phyloP scores from a whole-genome alignment of 805 yeast species.

The Saccharomycopsis amapae region DNA sequence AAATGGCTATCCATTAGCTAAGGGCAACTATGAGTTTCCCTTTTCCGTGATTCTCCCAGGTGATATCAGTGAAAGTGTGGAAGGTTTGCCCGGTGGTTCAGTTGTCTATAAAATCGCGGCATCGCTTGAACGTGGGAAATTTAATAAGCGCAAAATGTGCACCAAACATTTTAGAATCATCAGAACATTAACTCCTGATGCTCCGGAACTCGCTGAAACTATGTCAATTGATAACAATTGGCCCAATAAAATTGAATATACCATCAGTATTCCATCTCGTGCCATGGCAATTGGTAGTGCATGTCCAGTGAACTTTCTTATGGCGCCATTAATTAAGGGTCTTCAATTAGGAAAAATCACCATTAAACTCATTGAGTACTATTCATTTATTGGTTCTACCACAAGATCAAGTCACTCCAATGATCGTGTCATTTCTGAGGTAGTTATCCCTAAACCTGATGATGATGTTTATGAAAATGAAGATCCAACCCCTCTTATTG shows the following conservation, averaged over 20 bases:
- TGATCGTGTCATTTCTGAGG: constrained; percentile 56
- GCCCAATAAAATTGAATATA: constrained; percentile 91
- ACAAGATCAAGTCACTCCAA: constrained; percentile 37
- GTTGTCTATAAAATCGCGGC: constrained; percentile 70
- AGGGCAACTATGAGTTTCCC: constrained; percentile 87
- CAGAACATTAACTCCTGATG: constrained; percentile 81
- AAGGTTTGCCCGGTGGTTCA: constrained; percentile 79
- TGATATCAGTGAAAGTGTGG: constrained; percentile 75
- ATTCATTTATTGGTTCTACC: constrained; percentile 30
- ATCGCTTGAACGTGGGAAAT: constrained; percentile 74
- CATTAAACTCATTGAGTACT: constrained; percentile 61
- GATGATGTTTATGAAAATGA: constrained; percentile 10
- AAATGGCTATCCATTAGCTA: constrained; percentile 35
- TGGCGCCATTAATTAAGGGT: constrained; percentile 81
- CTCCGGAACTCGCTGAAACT: constrained; percentile 82
- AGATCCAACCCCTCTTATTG: constrained; percentile 1
- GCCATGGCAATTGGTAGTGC: constrained; percentile 87
- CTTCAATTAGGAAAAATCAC: constrained; percentile 67
- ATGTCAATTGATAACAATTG: constrained; percentile 91
- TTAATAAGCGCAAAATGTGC: constrained; percentile 54
- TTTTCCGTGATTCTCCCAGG: constrained; percentile 84
- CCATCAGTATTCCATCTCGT: constrained; percentile 76
- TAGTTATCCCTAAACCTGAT: constrained; percentile 30
- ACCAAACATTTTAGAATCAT: constrained; percentile 73
- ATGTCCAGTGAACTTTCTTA: constrained; percentile 56